phyloP scores from a whole-genome alignment of 2,329 filamentous ascomycete species.

The Calonectria hawksworthii region DNA sequence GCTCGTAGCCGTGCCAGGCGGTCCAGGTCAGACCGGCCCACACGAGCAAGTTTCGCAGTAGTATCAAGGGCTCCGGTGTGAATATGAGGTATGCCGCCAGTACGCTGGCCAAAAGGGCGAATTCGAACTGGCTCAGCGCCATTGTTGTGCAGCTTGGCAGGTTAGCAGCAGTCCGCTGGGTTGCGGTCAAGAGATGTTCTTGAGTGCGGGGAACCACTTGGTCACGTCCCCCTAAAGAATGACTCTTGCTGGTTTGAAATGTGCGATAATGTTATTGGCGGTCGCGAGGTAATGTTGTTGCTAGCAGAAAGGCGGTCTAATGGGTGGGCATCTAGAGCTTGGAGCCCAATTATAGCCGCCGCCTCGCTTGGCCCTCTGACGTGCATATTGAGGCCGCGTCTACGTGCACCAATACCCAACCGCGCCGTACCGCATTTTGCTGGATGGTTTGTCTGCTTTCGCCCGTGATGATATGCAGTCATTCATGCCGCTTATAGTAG shows the following conservation, averaged over 20 bases:
- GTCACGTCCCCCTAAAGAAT: not conserved
- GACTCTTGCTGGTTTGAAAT: not conserved
- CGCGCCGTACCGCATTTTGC: not conserved
- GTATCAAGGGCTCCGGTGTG: constrained; percentile 14
- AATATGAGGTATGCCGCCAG: constrained; percentile 21
- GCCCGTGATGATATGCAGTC: not conserved
- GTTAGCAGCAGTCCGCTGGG: not conserved
- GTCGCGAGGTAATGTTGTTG: not conserved
- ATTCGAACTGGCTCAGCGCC: constrained; percentile 16
- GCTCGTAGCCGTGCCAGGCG: constrained; percentile 7
- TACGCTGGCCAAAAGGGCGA: constrained; percentile 16
- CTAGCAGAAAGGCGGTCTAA: constrained; percentile 8
- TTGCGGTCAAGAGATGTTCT: not conserved
- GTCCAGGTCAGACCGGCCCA: constrained; percentile 14
- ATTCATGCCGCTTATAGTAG: not conserved
- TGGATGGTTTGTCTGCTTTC: not conserved
- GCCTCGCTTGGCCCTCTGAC: not conserved
- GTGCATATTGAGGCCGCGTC: not conserved
- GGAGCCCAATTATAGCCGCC: constrained; percentile 6
- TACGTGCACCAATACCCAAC: not conserved
- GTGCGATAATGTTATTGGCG: not conserved
- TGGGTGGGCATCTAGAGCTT: not conserved
- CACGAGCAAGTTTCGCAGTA: constrained; percentile 12
- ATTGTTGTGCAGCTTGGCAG: not conserved
- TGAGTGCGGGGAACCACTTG: not conserved